Evolutionary conservation across 2,329 filamentous ascomycete genomes (phyloP), one percentile per base, ranked within the genome.

Genomic region (Pyrenochaeta sp.): DNA sequence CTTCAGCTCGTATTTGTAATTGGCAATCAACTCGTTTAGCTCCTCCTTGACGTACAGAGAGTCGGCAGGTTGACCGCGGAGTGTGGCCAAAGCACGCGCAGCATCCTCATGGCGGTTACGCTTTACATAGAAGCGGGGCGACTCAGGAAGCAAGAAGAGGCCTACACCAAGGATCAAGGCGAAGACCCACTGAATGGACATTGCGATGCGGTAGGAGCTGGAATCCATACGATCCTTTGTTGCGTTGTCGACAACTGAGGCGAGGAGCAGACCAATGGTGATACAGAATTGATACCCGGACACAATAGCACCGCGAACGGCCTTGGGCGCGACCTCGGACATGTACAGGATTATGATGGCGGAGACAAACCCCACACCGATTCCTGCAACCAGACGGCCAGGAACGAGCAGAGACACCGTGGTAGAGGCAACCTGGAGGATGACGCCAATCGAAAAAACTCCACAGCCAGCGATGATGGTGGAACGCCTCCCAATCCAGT

Each of bases 121-220:
- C 82, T 91, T 92, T 78, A 96, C 90, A 69, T 85, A 94, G 83
- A 88, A 96, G 71, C 92, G 89, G 44, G 92, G 92, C 0, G 91
- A 94, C 75, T 96, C 92, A 53, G 92, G 92, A 7, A 96, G 87
- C 69, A 91, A 76, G 63, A 92, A 75, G 23, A 96, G 84, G 69
- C 92, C 92, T 42, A 68, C 71, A 31, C 78, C 90, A 17, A 96
- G 87, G 61, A 96, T 88, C 35, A 92, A 21, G 43, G 90, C 91
- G 89, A 90, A 96, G 51, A 86, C 77, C 77, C 93, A 90, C 79
- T 96, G 92, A 46, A 96, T 81, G 44, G 77, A 85, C 66, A 96
- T 92, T 49, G 90, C 89, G 54, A 96, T 92, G 61, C 91, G 89
- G 51, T 74, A 95, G 2, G 87, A 86, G 60, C 84, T 83, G 7